Evolutionary conservation across 176 grass and related monocot species (phyloP).

Genomic region (Poa pratensis): DNA sequence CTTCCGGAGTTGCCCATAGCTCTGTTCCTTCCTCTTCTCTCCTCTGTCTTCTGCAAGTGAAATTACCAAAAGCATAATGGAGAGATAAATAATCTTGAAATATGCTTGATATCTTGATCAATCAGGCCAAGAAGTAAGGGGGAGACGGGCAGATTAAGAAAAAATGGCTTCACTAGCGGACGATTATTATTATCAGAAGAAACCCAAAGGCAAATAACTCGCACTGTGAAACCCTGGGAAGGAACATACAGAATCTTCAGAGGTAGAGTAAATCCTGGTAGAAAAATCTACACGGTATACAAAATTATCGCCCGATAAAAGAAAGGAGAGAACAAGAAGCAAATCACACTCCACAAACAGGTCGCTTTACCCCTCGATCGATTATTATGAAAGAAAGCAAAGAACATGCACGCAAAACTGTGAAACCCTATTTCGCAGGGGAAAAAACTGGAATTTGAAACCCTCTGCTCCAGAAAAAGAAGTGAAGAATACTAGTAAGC

Average conservation of each 20-base stretch:
- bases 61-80: background rate
- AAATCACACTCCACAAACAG: too few relatives aligned
- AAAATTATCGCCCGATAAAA: too few relatives aligned
- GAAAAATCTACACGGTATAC: too few relatives aligned
- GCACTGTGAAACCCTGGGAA: background rate
- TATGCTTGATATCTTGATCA: background rate
- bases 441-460: background rate
- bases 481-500: background rate
- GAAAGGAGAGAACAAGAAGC: too few relatives aligned
- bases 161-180: too few relatives aligned
- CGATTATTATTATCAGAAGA: too few relatives aligned
- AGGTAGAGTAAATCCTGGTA: too few relatives aligned
- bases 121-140: background rate
- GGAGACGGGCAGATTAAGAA: background rate
- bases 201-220: too few relatives aligned
- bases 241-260: too few relatives aligned
- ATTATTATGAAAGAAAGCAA: too few relatives aligned
- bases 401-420: too few relatives aligned
- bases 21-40: background rate
- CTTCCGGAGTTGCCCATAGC: slow-evolving; percentile 7
- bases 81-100: background rate
- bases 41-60: background rate
- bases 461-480: background rate
- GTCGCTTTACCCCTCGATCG: too few relatives aligned
- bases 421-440: background rate